Percentiles rank a stretch among this genome's conserved stretches.
Evolutionary conservation across 2,329 filamentous ascomycete species (phyloP).

Genomic region (Colletotrichum tropicale): DNA sequence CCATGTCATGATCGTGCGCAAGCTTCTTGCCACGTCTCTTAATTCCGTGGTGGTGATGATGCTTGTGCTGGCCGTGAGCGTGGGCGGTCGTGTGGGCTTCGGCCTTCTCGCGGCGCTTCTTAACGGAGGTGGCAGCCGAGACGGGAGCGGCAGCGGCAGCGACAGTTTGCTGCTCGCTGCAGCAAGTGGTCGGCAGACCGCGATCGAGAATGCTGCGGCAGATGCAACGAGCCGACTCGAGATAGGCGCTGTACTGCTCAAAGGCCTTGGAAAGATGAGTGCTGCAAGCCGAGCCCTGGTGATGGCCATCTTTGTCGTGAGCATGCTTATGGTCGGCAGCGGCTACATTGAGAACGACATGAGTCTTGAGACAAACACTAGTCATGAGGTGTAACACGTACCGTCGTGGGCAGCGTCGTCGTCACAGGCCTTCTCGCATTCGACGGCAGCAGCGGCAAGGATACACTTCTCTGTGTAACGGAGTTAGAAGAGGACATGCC

Average conservation of each 20-base stretch:
- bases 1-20: conserved; percentile 8
- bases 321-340: conserved; percentile 26
- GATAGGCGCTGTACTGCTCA: conserved; percentile 36
- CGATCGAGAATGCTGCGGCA: conserved; percentile 36
- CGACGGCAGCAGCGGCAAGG: conserved; percentile 30
- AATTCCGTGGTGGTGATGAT: conserved; percentile 22
- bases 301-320: conserved; percentile 30
- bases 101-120: background rate
- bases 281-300: conserved; percentile 30
- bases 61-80: conserved; percentile 21
- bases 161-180: conserved; percentile 16
- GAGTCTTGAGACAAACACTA: background rate
- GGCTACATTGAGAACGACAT: background rate
- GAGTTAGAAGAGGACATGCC: background rate
- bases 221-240: conserved; percentile 41
- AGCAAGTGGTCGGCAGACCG: conserved; percentile 31
- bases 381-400: conserved; percentile 17
- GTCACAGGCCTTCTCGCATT: conserved; percentile 34
- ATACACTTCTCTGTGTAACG: conserved; percentile 34
- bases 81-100: conserved; percentile 11
- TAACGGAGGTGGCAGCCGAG: background rate
- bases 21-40: conserved; percentile 23
- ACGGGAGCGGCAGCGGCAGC: background rate
- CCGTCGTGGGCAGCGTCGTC: conserved; percentile 24
- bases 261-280: conserved; percentile 36